These are phyloP conservation scores for Solanum microdontum DNA, from an alignment of 257 asterid species.

Conservation along the genomic window DNA sequence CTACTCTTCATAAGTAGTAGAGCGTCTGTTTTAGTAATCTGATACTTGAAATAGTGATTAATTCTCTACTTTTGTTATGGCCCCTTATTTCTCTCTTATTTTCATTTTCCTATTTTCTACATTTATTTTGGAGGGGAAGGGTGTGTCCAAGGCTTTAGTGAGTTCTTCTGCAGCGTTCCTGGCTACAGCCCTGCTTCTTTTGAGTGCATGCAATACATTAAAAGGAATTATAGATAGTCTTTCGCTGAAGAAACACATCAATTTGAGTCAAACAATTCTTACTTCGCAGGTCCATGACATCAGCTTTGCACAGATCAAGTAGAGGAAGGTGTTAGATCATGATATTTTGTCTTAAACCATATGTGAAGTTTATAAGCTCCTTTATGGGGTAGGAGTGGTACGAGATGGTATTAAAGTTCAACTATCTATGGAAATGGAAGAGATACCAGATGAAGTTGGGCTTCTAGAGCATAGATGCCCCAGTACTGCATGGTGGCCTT, in stretches of 20 bases:
- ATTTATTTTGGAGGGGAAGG: neutral
- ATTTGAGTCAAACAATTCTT: neutral
- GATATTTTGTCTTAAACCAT: conserved; percentile 11
- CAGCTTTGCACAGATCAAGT: neutral
- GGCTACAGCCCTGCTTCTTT: neutral
- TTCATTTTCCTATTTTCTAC: neutral
- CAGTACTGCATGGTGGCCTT: conserved; percentile 55
- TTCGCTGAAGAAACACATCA: neutral
- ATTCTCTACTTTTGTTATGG: neutral
- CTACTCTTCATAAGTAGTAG: neutral
- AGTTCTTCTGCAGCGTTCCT: neutral
- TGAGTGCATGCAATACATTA: neutral
- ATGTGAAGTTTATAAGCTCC: conserved; percentile 8
- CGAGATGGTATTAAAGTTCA: conserved; percentile 29
- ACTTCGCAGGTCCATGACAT: neutral
- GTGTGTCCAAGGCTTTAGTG: neutral
- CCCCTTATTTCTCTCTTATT: neutral
- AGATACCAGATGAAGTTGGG: conserved; percentile 40
- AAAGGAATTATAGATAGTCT: neutral
- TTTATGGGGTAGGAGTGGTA: conserved; percentile 23
- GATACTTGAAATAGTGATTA: neutral
- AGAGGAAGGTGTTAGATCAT: neutral
- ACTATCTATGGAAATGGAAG: conserved; percentile 46
- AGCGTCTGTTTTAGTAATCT: neutral
- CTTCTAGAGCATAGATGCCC: conserved; percentile 47